phyloP scores from a whole-genome alignment of 169 alveolate genomes.

The Perkinsus olseni region DNA sequence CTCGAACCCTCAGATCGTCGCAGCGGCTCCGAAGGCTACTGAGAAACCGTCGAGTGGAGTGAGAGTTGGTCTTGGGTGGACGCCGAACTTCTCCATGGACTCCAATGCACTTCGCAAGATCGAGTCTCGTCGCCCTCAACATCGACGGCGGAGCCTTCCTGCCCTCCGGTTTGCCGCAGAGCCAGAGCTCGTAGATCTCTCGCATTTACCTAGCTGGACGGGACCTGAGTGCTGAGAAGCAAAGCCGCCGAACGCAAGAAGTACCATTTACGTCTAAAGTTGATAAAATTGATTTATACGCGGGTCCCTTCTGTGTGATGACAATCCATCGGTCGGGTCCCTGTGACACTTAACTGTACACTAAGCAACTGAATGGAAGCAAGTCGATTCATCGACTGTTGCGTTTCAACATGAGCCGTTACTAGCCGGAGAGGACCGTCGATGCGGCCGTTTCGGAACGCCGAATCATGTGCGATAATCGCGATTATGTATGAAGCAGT shows the following conservation, averaged over 20 bases:
- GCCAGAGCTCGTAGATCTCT: neutral
- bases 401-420: too few species aligned
- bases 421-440: too few species aligned
- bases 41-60: neutral
- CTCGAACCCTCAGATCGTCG: neutral
- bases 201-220: neutral
- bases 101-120: neutral
- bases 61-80: neutral
- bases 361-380: too few species aligned
- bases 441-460: too few species aligned
- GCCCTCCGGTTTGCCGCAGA: neutral
- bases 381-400: too few species aligned
- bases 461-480: too few species aligned
- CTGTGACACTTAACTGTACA: neutral
- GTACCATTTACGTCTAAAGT: neutral
- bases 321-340: neutral
- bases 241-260: neutral
- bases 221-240: neutral
- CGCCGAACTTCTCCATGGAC: neutral
- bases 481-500: too few species aligned
- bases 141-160: neutral
- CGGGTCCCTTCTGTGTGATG: neutral
- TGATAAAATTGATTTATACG: neutral
- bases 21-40: neutral
- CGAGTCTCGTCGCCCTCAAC: neutral